Base-by-base conservation (phyloP, 2,329 filamentous ascomycete genomes). In the Trichophyton schoenleinii region DNA sequence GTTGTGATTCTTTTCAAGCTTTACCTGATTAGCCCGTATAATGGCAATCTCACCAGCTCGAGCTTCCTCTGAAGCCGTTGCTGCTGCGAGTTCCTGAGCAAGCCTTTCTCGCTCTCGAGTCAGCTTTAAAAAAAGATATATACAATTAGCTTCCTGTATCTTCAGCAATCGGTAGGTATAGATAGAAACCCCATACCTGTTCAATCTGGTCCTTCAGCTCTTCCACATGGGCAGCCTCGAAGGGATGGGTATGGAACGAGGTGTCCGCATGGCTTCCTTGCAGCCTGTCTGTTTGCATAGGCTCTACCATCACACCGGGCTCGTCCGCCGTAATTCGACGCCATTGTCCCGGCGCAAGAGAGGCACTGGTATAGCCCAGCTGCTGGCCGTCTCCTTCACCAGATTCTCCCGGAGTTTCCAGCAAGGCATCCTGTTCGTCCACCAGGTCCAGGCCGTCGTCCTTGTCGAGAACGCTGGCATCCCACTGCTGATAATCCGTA, bases 41-140 rank as follows among this genome's bases (percentile, higher is more conserved):
- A 85, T 86, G 42, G 83, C 78, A 46, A 83, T 83, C 68, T 86
- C 84, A 36, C 84, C 84, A 6, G 79, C 72, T 68, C 83, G 84
- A 25, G 77, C 75, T 62, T 76, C 72, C 1, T 77, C 76, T 44
- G 75, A 68, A 11, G 71, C 70, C 65, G 72, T 77, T 20, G 75
- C 74, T 15, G 69, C 68, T 52, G 67, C 66, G 20, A 79, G 64
- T 48, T 77, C 74, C 58, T 72, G 69, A 42, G 69, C 67, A 7
- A 77, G 68, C 58, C 69, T 68, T 61, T 78, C 72, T 58, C 72
- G 71, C 64, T 79, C 75, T 60, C 67, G 69, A 55, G 71, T 68
- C 57, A 75, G 66, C 75, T 77, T 31, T 28, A 59, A 36, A 31
- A 42, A 36, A 31, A 42, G 7, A 61, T 59, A 36, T 22, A 31